A percentile compares a stretch with the other conserved stretches of the same genome.
Conservation (phyloP, 2,329 filamentous ascomycete genomes). For the Meredithiella fracta region DNA sequence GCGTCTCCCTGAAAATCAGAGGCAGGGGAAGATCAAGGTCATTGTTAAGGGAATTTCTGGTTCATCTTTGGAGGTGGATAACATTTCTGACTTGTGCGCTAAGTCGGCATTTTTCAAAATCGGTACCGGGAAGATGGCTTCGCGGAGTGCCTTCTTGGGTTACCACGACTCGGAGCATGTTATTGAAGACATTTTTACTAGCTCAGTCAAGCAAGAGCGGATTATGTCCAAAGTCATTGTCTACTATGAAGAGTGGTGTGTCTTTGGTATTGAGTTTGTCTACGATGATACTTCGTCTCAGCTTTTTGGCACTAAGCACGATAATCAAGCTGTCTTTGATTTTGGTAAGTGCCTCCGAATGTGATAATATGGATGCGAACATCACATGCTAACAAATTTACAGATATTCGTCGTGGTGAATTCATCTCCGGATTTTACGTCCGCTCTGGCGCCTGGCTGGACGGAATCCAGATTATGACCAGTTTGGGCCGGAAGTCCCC, state of each 20-base stretch:
- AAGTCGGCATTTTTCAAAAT: slow-evolving; percentile 62
- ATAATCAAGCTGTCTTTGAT: slow-evolving; percentile 54
- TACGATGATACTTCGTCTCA: slow-evolving; percentile 79
- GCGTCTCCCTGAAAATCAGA: slow-evolving; percentile 54
- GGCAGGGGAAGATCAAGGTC: slow-evolving; percentile 53
- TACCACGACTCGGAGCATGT: slow-evolving; percentile 54
- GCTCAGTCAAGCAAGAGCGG: slow-evolving; percentile 49
- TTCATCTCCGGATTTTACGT: slow-evolving; percentile 75
- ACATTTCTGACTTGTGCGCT: slow-evolving; percentile 53
- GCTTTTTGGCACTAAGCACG: slow-evolving; percentile 69
- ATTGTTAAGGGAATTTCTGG: slow-evolving; percentile 62
- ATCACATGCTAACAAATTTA: slow-evolving; percentile 5
- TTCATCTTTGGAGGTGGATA: slow-evolving; percentile 58
- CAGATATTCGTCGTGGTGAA: slow-evolving; percentile 50
- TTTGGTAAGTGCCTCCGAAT: slow-evolving; percentile 47
- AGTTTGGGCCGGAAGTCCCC: slow-evolving; percentile 74
- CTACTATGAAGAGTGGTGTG: slow-evolving; percentile 51
- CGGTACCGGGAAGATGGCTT: slow-evolving; percentile 52
- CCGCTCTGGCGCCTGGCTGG: slow-evolving; percentile 65
- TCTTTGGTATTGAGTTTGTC: slow-evolving; percentile 81
- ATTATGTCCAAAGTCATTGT: slow-evolving; percentile 59
- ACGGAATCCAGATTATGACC: slow-evolving; percentile 79
- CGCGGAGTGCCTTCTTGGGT: slow-evolving; percentile 59
- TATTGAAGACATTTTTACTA: slow-evolving; percentile 58
- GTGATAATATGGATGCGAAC: neutral